Base-by-base conservation (phyloP, 2,329 filamentous ascomycete genomes). In the Colletotrichum incanum region DNA sequence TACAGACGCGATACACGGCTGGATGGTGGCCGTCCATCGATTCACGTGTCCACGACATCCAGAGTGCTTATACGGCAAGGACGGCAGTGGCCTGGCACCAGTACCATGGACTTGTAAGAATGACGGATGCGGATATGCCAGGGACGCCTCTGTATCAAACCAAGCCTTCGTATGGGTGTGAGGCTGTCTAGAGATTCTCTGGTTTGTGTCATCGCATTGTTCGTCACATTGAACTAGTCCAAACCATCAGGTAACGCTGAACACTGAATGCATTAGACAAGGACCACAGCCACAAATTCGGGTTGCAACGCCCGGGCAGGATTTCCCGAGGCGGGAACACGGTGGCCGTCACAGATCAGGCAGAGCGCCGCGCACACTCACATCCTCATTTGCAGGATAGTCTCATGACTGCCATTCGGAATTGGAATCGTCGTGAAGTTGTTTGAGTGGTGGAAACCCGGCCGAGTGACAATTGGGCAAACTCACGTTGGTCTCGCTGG, bases 41-140 rank as follows among this genome's bases (percentile, higher is more conserved):
- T 23, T 58, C n/a, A 26, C 8, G n/a, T 39, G 7, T 26, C 23
- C n/a, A 18, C 23, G 34, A 26, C 54, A 41, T 41, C 14, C 6
- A 58, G 50, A 58, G 39, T 65, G 20, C 16, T 6, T 26, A 45
- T 55, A 67, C 23, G 18, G 49, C 58, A 67, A 41, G 20, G 11
- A 39, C 16, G 31, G 63, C 39, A 26, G 64, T 59, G 54, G 18
- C 12, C 18, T 5, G 41, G 18, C 47, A 41, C 54, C 65, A 37
- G 47, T 47, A 37, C 59, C 59, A 31, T 50, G 39, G 65, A 31
- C 52, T 59, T 54, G 52, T 69, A 45, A 55, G 11, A 47, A 49
- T 28, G 58, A 64, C 65, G 69, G 39, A 60, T 69, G 69, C 69
- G 59, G 69, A 49, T 23, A 39, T 67, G 39, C 23, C 54, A 70